phyloP scores from a whole-genome alignment of 2,329 filamentous ascomycete genomes.

The Diplodia intermedia region DNA sequence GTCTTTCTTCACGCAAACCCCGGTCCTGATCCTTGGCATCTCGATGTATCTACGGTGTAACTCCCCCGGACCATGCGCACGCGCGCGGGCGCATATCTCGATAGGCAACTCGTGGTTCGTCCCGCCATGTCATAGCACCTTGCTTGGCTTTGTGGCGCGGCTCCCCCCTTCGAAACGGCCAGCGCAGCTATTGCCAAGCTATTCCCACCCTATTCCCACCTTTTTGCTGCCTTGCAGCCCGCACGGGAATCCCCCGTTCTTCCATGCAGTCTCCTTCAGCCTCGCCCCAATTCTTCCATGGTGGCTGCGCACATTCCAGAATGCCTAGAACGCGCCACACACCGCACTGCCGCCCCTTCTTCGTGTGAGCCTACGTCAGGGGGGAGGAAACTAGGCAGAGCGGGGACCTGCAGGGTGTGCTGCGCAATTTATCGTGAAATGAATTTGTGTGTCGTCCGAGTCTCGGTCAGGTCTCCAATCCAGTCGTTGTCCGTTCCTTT shows the following conservation, averaged over 20 bases:
- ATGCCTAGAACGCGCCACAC: not conserved
- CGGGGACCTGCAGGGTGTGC: not conserved
- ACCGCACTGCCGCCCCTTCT: not conserved
- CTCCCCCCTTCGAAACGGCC: not conserved
- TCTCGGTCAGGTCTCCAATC: not conserved
- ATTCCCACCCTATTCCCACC: not conserved
- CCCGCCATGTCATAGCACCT: not conserved
- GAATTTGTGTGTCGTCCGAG: not conserved
- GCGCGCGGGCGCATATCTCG: conserved; percentile 21
- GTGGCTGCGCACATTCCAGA: not conserved
- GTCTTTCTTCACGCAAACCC: not conserved
- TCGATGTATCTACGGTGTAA: conserved; percentile 31
- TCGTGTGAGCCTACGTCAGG: not conserved
- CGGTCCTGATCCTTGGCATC: not conserved
- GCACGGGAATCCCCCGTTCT: not conserved
- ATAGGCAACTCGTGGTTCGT: conserved; percentile 24
- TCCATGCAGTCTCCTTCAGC: not conserved
- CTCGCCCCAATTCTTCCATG: no score
- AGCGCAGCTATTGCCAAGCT: not conserved
- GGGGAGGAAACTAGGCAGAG: not conserved
- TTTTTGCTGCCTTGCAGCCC: not conserved
- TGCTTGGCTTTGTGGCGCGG: not conserved
- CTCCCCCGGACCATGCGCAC: conserved; percentile 7
- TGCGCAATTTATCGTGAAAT: conserved; percentile 1
- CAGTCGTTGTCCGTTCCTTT: not conserved